phyloP scores from a whole-genome alignment of 2,329 filamentous ascomycete genomes.

The Lachnellula subtilissima region DNA sequence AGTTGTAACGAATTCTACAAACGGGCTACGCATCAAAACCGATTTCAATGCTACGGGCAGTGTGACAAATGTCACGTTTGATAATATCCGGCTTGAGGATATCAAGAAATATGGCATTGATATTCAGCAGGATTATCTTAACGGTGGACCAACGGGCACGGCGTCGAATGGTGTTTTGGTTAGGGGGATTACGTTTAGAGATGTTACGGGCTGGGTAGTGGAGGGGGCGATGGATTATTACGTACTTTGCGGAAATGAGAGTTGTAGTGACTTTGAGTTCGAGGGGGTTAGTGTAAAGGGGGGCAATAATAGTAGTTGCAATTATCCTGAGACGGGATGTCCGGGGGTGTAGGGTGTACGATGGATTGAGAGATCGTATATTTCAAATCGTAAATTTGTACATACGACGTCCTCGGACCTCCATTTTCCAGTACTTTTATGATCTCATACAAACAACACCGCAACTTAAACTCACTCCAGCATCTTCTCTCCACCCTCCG shows the following conservation, averaged over 20 bases:
- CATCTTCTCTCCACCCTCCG: too few species aligned
- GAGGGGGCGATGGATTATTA: slow-evolving; percentile 38
- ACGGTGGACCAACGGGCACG: slow-evolving; percentile 41
- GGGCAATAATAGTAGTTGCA: neutral
- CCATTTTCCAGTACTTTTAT: too few species aligned
- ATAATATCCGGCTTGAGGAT: slow-evolving; percentile 39
- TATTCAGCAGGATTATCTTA: slow-evolving; percentile 51
- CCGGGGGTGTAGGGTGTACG: neutral
- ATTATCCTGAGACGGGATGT: neutral
- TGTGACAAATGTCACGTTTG: slow-evolving; percentile 37
- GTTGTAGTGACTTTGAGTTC: neutral
- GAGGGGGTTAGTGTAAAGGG: neutral
- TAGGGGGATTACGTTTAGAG: slow-evolving; percentile 33
- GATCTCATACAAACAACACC: too few species aligned
- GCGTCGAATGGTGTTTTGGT: slow-evolving; percentile 45
- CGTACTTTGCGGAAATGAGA: slow-evolving; percentile 43
- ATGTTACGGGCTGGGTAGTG: slow-evolving; percentile 30
- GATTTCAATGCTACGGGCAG: slow-evolving; percentile 34
- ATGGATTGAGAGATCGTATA: too few species aligned
- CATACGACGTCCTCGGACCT: too few species aligned
- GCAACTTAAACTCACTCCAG: too few species aligned
- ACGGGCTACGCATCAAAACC: slow-evolving; percentile 35
- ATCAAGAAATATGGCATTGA: slow-evolving; percentile 45
- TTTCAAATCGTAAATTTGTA: too few species aligned
- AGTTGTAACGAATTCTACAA: slow-evolving; percentile 22